Evolutionary conservation across 805 yeast species (phyloP).

Genomic region (Yamadazyma kitorensis): DNA sequence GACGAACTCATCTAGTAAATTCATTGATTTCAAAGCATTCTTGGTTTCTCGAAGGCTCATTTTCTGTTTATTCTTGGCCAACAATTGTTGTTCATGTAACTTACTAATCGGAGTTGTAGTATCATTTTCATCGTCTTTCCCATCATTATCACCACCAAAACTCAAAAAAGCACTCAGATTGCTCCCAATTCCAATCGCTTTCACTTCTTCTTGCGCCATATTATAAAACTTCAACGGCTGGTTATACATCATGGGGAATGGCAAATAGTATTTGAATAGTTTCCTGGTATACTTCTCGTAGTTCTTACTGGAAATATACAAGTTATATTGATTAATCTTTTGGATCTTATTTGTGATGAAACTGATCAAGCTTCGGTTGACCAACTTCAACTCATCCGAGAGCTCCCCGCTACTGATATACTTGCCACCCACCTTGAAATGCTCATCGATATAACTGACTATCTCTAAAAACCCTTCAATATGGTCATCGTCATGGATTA

Average conservation of each 20-base stretch:
- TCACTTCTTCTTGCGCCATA: conserved; percentile 33
- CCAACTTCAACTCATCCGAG: conserved; percentile 26
- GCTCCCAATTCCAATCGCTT: conserved; percentile 27
- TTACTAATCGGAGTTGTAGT: conserved; percentile 27
- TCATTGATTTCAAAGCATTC: conserved; percentile 29
- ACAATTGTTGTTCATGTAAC: conserved; percentile 35
- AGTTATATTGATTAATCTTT: conserved; percentile 52
- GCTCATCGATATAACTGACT: conserved; percentile 4
- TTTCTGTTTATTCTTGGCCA: conserved; percentile 32
- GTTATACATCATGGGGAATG: conserved; percentile 75
- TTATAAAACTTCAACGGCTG: conserved; percentile 52
- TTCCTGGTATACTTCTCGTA: conserved; percentile 61
- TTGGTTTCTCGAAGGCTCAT: conserved; percentile 28
- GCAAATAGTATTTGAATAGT: conserved; percentile 49
- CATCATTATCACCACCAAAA: conserved; percentile 19
- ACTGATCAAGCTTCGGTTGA: conserved; percentile 44
- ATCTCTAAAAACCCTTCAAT: conserved; percentile 20
- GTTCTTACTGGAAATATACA: conserved; percentile 45
- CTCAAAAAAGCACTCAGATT: conserved; percentile 29
- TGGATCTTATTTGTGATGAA: conserved; percentile 41
- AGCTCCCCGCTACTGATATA: conserved; percentile 1
- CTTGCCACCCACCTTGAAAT: background rate
- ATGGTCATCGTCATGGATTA: conserved; percentile 20
- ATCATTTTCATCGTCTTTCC: conserved; percentile 15
- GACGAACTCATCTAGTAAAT: conserved; percentile 9